Evolutionary conservation across 768 basidiomycete genomes (phyloP).

Genomic region (Psilocybe subaeruginosa): DNA sequence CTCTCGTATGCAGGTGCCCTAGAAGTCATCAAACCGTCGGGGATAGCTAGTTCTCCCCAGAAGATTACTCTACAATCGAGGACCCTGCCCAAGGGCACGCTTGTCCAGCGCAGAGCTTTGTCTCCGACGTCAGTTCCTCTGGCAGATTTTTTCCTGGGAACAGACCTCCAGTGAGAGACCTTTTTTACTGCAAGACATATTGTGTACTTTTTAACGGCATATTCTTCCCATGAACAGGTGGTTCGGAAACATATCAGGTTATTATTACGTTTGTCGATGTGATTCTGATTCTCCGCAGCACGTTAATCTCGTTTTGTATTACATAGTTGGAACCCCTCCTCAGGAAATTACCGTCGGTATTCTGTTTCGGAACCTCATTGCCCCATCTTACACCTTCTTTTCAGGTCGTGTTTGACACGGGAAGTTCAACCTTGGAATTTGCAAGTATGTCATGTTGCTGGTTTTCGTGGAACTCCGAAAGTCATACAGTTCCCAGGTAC

Average conservation of each 20-base stretch:
- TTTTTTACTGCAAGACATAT: neutral
- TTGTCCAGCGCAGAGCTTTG: constrained; percentile 36
- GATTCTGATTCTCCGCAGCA: constrained; percentile 6
- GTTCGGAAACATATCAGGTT: constrained; percentile 55
- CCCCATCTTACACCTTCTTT: constrained; percentile 14
- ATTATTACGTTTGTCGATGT: constrained; percentile 6
- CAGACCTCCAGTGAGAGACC: constrained; percentile 54
- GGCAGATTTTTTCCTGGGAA: constrained; percentile 56
- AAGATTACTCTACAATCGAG: constrained; percentile 35
- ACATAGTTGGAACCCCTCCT: constrained; percentile 56
- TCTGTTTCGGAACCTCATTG: neutral
- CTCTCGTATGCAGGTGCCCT: constrained; percentile 11
- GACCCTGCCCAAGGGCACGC: constrained; percentile 19
- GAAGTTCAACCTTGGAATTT: constrained; percentile 50
- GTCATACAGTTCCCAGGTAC: constrained; percentile 34
- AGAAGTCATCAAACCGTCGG: constrained; percentile 6
- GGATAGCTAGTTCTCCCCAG: constrained; percentile 25
- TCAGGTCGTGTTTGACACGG: constrained; percentile 63
- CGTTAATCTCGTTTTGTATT: constrained; percentile 3
- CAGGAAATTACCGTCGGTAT: constrained; percentile 42
- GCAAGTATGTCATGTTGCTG: constrained; percentile 38
- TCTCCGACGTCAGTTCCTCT: constrained; percentile 45
- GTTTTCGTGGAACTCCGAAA: neutral
- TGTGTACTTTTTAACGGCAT: neutral
- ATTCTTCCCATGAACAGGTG: constrained; percentile 34